Conservation (phyloP, 2,329 filamentous ascomycete species). For the Calonectria pseudoreteaudii region DNA sequence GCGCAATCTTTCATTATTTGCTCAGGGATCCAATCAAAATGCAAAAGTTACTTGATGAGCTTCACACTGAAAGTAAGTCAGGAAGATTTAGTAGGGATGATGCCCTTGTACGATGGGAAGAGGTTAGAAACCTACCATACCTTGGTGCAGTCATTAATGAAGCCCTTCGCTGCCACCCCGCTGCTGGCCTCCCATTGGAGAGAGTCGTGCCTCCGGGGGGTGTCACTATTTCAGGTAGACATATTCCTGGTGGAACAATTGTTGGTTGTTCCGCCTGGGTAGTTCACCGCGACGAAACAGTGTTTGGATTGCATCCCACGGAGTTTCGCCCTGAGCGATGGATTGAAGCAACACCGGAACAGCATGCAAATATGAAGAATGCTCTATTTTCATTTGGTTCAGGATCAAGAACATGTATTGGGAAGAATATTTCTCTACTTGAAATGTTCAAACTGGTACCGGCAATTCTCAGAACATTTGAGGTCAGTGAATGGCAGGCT, state of each 20-base stretch:
- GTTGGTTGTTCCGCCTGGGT: slow-evolving; percentile 82
- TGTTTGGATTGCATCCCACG: slow-evolving; percentile 77
- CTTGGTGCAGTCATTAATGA: slow-evolving; percentile 83
- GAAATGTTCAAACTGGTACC: slow-evolving; percentile 74
- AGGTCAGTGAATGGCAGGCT: slow-evolving; percentile 9
- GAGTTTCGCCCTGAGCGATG: slow-evolving; percentile 76
- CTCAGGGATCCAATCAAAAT: slow-evolving; percentile 47
- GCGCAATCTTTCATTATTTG: slow-evolving; percentile 29
- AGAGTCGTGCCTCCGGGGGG: slow-evolving; percentile 75
- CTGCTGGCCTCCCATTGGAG: slow-evolving; percentile 77
- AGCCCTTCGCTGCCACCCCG: slow-evolving; percentile 79
- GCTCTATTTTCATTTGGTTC: slow-evolving; percentile 70
- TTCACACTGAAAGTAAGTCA: slow-evolving; percentile 66
- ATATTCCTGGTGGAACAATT: slow-evolving; percentile 75
- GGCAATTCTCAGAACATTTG: slow-evolving; percentile 18
- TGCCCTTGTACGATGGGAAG: slow-evolving; percentile 74
- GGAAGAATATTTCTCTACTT: slow-evolving; percentile 71
- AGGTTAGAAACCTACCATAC: slow-evolving; percentile 77
- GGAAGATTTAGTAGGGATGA: slow-evolving; percentile 62
- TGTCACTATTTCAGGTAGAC: slow-evolving; percentile 69
- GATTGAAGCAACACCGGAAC: slow-evolving; percentile 61
- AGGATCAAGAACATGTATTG: slow-evolving; percentile 76
- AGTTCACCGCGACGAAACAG: slow-evolving; percentile 72
- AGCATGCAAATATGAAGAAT: slow-evolving; percentile 30
- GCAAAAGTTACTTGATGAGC: slow-evolving; percentile 66